These are phyloP conservation scores for Trametes cubensis DNA, from an alignment of 768 basidiomycete genomes.

Conservation along the genomic window DNA sequence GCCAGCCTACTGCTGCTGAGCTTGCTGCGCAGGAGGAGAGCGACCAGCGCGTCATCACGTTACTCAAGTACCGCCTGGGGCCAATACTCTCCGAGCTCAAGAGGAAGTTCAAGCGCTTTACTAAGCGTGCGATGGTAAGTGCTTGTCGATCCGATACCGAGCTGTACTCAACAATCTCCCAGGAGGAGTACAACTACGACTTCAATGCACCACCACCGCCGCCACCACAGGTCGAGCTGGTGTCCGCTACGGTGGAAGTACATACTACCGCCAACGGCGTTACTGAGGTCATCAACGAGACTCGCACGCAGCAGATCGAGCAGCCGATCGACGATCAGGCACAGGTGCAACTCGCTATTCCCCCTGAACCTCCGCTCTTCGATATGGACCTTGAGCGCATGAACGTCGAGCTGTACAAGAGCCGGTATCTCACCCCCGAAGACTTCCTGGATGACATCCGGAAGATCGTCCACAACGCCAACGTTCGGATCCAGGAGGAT, in stretches of 20 bases:
- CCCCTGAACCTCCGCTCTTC: constrained; percentile 57
- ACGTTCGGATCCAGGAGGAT: constrained; percentile 61
- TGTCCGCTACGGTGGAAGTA: constrained; percentile 42
- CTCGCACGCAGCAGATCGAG: constrained; percentile 23
- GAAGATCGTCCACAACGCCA: constrained; percentile 79
- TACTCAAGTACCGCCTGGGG: constrained; percentile 89
- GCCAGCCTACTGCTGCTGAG: constrained; percentile 80
- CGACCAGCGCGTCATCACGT: constrained; percentile 74
- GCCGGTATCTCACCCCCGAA: constrained; percentile 82
- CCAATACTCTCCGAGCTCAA: constrained; percentile 88
- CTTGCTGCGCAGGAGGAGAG: constrained; percentile 80
- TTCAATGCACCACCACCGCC: constrained; percentile 33
- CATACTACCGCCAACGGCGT: constrained; percentile 45
- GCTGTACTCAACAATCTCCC: constrained; percentile 4
- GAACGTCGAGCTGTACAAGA: constrained; percentile 81
- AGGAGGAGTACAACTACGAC: constrained; percentile 80
- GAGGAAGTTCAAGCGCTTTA: constrained; percentile 90
- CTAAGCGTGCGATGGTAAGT: constrained; percentile 75
- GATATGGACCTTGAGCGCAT: constrained; percentile 94
- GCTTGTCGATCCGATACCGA: too few relatives aligned
- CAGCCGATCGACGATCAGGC: constrained; percentile 40
- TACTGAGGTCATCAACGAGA: constrained; percentile 48
- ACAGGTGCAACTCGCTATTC: constrained; percentile 39
- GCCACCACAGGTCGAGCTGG: constrained; percentile 39
- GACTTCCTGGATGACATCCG: constrained; percentile 85